Percentiles rank a stretch among this genome's conserved stretches.
phyloP scores from a whole-genome alignment of 1,284 basidiomycete species.

The Austropuccinia psidii region DNA sequence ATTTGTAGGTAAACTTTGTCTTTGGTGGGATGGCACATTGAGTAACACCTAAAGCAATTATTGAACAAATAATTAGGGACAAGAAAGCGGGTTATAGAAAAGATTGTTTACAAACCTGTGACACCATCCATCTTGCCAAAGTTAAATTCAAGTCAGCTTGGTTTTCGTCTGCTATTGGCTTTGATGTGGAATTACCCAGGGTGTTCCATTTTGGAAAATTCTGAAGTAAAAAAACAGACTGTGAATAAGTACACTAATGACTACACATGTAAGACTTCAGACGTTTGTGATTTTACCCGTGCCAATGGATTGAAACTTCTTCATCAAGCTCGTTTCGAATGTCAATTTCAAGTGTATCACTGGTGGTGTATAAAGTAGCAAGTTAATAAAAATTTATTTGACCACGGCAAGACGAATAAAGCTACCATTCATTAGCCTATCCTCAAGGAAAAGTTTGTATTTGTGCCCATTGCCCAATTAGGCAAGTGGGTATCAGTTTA shows the following conservation, averaged over 20 bases:
- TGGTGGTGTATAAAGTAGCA: neutral
- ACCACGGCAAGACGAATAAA: neutral
- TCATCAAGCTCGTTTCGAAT: slow-evolving; percentile 51
- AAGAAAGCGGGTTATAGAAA: too few species aligned
- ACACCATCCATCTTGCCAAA: slow-evolving; percentile 10
- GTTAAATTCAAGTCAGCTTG: too few species aligned
- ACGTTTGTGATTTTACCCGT: slow-evolving; percentile 42
- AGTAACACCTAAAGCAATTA: slow-evolving; percentile 50
- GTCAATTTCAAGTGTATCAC: slow-evolving; percentile 51
- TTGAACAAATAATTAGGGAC: too few species aligned
- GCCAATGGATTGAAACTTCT: slow-evolving; percentile 51
- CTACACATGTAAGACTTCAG: neutral
- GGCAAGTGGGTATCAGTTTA: neutral
- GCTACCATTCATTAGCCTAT: neutral
- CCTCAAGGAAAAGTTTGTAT: neutral
- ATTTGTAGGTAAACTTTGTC: slow-evolving; percentile 54
- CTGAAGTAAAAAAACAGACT: slow-evolving; percentile 36
- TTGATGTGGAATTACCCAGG: slow-evolving; percentile 48
- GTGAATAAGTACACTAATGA: too few species aligned
- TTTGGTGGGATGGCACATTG: slow-evolving; percentile 55
- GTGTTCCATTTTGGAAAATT: slow-evolving; percentile 47
- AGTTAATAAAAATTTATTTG: neutral
- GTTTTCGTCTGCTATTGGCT: too few species aligned
- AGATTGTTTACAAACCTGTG: neutral
- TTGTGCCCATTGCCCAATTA: too few species aligned